These are phyloP conservation scores for Rhododendron griersonianum DNA, from an alignment of 148 eudicot genomes.

Conservation along the genomic window DNA sequence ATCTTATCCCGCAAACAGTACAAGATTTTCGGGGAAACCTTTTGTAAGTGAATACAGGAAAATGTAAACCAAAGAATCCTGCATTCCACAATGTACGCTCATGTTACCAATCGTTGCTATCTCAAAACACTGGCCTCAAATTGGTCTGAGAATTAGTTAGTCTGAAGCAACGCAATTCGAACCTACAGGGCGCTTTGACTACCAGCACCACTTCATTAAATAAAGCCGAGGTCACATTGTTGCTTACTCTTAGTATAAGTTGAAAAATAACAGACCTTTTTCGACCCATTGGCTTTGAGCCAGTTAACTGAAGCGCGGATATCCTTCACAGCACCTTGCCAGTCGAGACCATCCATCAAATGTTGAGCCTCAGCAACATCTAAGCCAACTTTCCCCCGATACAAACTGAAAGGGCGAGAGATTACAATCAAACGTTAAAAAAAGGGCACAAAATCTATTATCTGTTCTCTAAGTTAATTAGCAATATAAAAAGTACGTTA, in stretches of 20 bases:
- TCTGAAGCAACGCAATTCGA: not conserved
- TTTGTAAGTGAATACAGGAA: not conserved
- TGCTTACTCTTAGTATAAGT: not conserved
- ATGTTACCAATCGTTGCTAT: not conserved
- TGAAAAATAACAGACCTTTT: conserved; percentile 45
- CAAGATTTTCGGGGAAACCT: not conserved
- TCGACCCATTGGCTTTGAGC: conserved; percentile 91
- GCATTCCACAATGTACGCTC: not conserved
- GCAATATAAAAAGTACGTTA: not conserved
- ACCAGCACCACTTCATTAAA: not conserved
- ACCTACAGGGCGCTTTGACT: not conserved
- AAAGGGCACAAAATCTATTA: not conserved
- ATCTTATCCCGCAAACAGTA: not conserved
- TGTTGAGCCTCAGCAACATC: conserved; percentile 96
- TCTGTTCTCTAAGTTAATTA: not conserved
- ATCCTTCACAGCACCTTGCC: conserved; percentile 94
- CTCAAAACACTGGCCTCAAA: not conserved
- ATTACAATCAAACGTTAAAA: not conserved
- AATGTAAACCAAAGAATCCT: not conserved
- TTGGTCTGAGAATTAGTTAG: not conserved
- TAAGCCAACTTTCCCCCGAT: conserved; percentile 91
- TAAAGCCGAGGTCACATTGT: not conserved
- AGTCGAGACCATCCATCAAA: conserved; percentile 86
- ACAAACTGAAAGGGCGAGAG: conserved; percentile 44
- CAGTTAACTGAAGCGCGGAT: conserved; percentile 88